Base-by-base conservation (phyloP, 768 basidiomycete genomes). In the Scleroderma citrinum region DNA sequence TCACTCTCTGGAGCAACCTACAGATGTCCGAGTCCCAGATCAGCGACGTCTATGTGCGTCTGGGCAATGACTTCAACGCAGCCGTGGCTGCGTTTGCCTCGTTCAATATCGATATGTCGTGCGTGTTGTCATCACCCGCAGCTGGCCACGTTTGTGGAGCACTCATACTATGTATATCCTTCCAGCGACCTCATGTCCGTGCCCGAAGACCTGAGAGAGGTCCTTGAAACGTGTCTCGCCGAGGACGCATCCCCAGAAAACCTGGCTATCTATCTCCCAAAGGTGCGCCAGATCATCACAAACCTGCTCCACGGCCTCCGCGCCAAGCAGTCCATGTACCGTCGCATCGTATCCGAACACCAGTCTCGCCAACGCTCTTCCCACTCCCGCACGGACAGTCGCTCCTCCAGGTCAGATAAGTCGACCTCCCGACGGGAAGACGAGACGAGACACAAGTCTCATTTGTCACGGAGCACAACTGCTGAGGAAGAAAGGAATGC, bases 61-160 rank as follows among this genome's bases (percentile, higher is more conserved):
- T 99, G 20, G 96, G 96, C 20, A 97, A 98, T 68, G 94, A 96
- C 63, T 98, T 99, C 74, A 97, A 97, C 62, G 80, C 82, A 14
- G 93, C 93, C 10, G 90, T 94, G 34, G 80, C 85, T 46, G 92
- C 93, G 1, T 99, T 99, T 64, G 77, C 78, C 2, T 72, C 77
- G 12, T 92, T 85, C 56, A 82, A 84, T 53, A 94, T 99, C 50
- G 82, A 87, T 52, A 97, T 98, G 87, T 73, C 76, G 95, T 97
- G 67, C 66, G 91, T 78, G 17, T 14, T 16, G 7, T 26, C 13
- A 40, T 49, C 50, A 41, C 53, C 52, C 46, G 56, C 57, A 39
- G 34, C 44, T 41, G 16, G 19, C 51, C 46, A 42, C 39, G 32
- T 30, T 34, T 29, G 40, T 46, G 56, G 39, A 11, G 48, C 29